These are phyloP conservation scores for Nicotiana rustica DNA, from an alignment of 305 asterid species.

Conservation along the genomic window DNA sequence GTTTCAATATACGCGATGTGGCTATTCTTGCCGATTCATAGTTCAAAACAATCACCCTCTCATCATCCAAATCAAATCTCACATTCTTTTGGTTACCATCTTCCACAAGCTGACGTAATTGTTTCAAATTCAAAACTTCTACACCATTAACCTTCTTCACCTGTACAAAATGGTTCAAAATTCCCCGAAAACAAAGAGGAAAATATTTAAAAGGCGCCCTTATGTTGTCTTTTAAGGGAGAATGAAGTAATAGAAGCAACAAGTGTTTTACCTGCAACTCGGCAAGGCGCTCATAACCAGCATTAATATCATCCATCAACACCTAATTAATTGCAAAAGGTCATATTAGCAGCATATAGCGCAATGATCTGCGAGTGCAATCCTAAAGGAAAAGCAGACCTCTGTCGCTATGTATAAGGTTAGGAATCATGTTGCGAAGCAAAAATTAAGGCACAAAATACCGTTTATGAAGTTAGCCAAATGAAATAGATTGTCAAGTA, in stretches of 20 bases:
- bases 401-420: neutral
- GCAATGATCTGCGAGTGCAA: neutral
- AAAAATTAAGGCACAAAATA: too few species aligned
- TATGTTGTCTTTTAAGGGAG: slow-evolving; percentile 12
- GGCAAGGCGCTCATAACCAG: slow-evolving; percentile 96
- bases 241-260: neutral
- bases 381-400: neutral
- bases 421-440: neutral
- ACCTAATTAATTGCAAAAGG: slow-evolving; percentile 52
- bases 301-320: slow-evolving; percentile 84
- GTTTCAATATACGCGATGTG: slow-evolving; percentile 74
- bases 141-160: slow-evolving; percentile 88
- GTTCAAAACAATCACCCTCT: slow-evolving; percentile 80
- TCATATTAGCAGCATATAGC: neutral
- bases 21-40: slow-evolving; percentile 72
- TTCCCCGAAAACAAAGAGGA: neutral
- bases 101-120: slow-evolving; percentile 83
- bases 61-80: slow-evolving; percentile 93
- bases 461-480: too few species aligned
- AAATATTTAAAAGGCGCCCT: neutral
- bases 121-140: slow-evolving; percentile 82
- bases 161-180: slow-evolving; percentile 45
- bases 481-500: too few species aligned
- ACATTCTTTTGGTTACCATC: slow-evolving; percentile 58
- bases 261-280: slow-evolving; percentile 76